Conservation (phyloP, 1,139 yeast genomes). For the Nakaseomyces sp. region DNA sequence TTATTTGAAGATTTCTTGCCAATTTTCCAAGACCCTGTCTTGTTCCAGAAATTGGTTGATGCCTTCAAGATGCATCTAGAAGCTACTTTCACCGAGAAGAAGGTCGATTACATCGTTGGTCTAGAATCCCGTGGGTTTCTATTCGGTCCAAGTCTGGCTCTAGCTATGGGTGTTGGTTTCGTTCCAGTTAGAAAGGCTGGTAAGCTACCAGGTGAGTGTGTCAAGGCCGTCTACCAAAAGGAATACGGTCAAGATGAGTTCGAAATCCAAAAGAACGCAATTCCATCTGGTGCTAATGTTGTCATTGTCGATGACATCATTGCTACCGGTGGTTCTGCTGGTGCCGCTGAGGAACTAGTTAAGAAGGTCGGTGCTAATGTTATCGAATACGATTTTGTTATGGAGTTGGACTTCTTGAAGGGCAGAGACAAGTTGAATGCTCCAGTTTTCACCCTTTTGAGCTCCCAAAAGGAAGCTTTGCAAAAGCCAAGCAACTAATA, state of each 20-base stretch:
- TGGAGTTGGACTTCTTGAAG: slow-evolving; percentile 90
- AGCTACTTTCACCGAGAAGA: slow-evolving; percentile 40
- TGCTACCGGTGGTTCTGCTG: slow-evolving; percentile 97
- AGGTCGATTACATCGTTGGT: slow-evolving; percentile 85
- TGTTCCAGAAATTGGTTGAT: slow-evolving; percentile 70
- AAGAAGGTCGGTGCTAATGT: slow-evolving; percentile 57
- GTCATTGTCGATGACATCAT: slow-evolving; percentile 90
- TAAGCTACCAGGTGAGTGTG: slow-evolving; percentile 82
- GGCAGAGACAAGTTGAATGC: slow-evolving; percentile 85
- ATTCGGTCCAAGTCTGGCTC: slow-evolving; percentile 91
- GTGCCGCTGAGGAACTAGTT: slow-evolving; percentile 85
- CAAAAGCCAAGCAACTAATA: slow-evolving; percentile 1
- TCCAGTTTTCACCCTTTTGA: slow-evolving; percentile 77
- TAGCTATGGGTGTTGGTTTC: slow-evolving; percentile 81
- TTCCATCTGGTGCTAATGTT: slow-evolving; percentile 73
- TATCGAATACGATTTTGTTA: slow-evolving; percentile 72
- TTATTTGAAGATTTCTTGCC: slow-evolving; percentile 94
- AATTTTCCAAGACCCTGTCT: slow-evolving; percentile 70
- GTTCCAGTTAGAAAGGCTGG: slow-evolving; percentile 94
- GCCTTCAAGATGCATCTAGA: slow-evolving; percentile 75
- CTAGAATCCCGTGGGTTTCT: slow-evolving; percentile 94
- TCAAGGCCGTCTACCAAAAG: slow-evolving; percentile 67
- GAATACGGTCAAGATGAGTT: slow-evolving; percentile 89
- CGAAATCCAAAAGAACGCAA: slow-evolving; percentile 78
- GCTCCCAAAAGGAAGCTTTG: slow-evolving; percentile 47